Percentiles rank a stretch among this genome's conserved stretches.
Evolutionary conservation across 2,329 filamentous ascomycete genomes (phyloP).

Genomic region (Colletotrichum tropicale): DNA sequence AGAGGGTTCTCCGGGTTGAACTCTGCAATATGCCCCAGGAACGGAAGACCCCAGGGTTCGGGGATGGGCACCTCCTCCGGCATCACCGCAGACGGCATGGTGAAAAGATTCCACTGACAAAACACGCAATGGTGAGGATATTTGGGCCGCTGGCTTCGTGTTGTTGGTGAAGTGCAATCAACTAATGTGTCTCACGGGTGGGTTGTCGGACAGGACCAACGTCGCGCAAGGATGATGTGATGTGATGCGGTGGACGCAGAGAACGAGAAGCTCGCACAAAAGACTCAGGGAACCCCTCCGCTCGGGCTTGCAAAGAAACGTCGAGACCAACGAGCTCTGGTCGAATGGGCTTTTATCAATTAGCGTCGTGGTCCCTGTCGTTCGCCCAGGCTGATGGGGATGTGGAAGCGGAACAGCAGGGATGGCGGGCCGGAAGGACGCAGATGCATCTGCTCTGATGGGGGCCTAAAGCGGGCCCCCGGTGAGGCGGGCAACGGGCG

Average conservation of each 20-base stretch:
- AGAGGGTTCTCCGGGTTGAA: slow-evolving; percentile 64
- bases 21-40: slow-evolving; percentile 70
- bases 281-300: background rate
- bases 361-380: background rate
- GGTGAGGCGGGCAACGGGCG: background rate
- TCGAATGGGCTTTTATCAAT: background rate
- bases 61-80: slow-evolving; percentile 21
- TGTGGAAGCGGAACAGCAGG: background rate
- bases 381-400: background rate
- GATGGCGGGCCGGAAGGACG: background rate
- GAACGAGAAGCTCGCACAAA: background rate
- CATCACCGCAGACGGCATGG: slow-evolving; percentile 25
- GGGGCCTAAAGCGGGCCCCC: background rate
- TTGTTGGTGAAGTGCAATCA: background rate
- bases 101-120: background rate
- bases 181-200: background rate
- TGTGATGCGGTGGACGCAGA: background rate
- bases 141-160: background rate
- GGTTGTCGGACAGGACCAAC: background rate
- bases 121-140: background rate
- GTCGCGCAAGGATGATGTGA: background rate
- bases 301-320: background rate
- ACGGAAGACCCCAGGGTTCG: slow-evolving; percentile 65
- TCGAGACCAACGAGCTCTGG: background rate
- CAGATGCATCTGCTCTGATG: background rate